phyloP scores from a whole-genome alignment of 495 filamentous ascomycete species.

The Tetracladium marchalianum region DNA sequence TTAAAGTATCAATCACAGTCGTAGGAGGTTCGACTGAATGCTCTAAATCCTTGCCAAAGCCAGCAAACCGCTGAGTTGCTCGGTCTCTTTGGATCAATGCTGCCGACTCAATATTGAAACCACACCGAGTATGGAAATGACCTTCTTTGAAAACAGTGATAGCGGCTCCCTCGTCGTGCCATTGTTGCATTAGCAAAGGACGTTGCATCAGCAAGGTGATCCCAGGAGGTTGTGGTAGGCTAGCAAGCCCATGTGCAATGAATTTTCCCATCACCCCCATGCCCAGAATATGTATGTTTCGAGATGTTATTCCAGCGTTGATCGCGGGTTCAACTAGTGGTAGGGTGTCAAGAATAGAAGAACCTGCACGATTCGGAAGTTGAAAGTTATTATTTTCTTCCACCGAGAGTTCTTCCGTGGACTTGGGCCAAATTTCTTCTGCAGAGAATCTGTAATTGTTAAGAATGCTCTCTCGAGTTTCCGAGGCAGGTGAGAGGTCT shows the following conservation, averaged over 20 bases:
- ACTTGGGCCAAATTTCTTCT: too few relatives aligned
- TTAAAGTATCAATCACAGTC: conserved; percentile 57
- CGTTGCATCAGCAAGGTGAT: conserved; percentile 26
- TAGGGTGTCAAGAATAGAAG: too few relatives aligned
- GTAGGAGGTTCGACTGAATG: conserved; percentile 5
- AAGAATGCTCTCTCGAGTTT: too few relatives aligned
- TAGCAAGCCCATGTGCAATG: conserved; percentile 37
- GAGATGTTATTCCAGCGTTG: not conserved
- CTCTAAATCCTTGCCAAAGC: conserved; percentile 8
- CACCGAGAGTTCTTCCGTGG: too few relatives aligned
- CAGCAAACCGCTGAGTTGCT: not conserved
- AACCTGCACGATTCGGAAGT: too few relatives aligned
- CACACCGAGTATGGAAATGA: conserved; percentile 19
- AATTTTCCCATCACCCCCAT: conserved; percentile 36
- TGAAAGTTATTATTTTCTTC: too few relatives aligned
- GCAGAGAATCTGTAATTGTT: too few relatives aligned
- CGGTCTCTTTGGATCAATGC: not conserved
- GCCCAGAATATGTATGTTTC: conserved; percentile 42
- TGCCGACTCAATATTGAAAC: conserved; percentile 31
- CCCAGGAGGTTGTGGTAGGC: conserved; percentile 21
- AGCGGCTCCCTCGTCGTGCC: conserved; percentile 14
- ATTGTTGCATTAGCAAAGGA: conserved; percentile 20
- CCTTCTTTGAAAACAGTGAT: conserved; percentile 12
- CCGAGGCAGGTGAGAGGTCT: too few relatives aligned
- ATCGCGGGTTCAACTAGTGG: too few relatives aligned